phyloP scores from a whole-genome alignment of 1,284 basidiomycete genomes.

The Agroathelia rolfsii region DNA sequence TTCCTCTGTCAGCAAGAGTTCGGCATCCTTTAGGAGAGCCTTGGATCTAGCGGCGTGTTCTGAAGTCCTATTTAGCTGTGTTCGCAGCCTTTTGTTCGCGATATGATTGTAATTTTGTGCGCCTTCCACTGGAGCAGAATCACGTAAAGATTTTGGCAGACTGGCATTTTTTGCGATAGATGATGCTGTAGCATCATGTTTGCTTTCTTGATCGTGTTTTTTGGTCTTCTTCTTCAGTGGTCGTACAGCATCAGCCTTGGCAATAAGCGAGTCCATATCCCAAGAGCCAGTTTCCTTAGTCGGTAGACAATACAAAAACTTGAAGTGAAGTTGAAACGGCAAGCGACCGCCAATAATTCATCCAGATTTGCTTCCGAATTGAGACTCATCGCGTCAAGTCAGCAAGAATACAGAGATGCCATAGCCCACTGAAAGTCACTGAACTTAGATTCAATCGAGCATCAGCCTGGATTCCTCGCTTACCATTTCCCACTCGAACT shows the following conservation, averaged over 20 bases:
- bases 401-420: no score
- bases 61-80: slow-evolving; percentile 54
- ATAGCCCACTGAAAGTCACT: no score
- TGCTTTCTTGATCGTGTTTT: slow-evolving; percentile 14
- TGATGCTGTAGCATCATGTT: slow-evolving; percentile 41
- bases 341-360: no score
- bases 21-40: slow-evolving; percentile 53
- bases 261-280: slow-evolving; percentile 66
- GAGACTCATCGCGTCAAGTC: no score
- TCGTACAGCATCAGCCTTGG: slow-evolving; percentile 54
- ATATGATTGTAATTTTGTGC: slow-evolving; percentile 49
- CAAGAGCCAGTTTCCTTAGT: no score
- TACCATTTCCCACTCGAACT: no score
- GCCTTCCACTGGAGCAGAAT: slow-evolving; percentile 31
- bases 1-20: slow-evolving; percentile 52
- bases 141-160: slow-evolving; percentile 52
- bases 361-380: no score
- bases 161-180: slow-evolving; percentile 50
- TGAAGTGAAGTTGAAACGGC: no score
- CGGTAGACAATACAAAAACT: no score
- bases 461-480: no score
- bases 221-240: slow-evolving; percentile 31
- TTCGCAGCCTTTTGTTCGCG: slow-evolving; percentile 65
- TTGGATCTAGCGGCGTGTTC: slow-evolving; percentile 47
- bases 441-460: no score